Base-by-base conservation (phyloP, 768 basidiomycete species). In the Dentipellis fragilis region DNA sequence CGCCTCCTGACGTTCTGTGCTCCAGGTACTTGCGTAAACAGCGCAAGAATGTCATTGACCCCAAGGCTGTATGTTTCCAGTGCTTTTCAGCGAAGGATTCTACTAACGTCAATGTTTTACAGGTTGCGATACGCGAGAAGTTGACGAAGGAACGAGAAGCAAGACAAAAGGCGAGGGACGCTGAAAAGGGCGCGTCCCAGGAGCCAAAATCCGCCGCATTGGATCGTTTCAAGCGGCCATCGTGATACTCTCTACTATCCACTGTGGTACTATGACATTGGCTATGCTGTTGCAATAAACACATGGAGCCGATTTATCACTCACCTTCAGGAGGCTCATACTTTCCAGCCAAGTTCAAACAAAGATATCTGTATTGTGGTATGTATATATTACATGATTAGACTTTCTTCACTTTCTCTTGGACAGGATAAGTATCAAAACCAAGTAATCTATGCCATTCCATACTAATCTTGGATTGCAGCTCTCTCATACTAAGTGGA, bases 1-100 rank as follows among this genome's bases (percentile, higher is more conserved):
- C 40, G 34, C n/a, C 36, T 21, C 42, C 34, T 57, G 29, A 39
- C 10, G 14, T 51, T 14, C 19, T 12, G 52, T 45, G 17, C 14
- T 12, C 5, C 23, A 81, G 79, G 48, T 88, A 83, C 68, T 68
- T 96, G 59, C 79, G 89, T 64, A 96, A 93, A 74, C 89, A 95
- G 69, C 82, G 91, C 67, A 93, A 94, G 75, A 96, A 97, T 64
- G 89, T 97, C 49, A 81, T 97, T 59, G 93, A 97, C 67, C 90
- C 91, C 21, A 76, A 79, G 21, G 76, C 80, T 21, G 87, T 89
- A 54, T 54, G 79, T 73, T 48, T 29, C 9, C 14, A 40, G 5
- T 7, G 11, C 14, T 29, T 35, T 29, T 62, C 54, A 62, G 45
- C 51, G 14, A 29, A 49, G 21, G 10, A 11, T 9, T 23, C 49